phyloP scores from a whole-genome alignment of 768 basidiomycete species.

The Russula lepida region DNA sequence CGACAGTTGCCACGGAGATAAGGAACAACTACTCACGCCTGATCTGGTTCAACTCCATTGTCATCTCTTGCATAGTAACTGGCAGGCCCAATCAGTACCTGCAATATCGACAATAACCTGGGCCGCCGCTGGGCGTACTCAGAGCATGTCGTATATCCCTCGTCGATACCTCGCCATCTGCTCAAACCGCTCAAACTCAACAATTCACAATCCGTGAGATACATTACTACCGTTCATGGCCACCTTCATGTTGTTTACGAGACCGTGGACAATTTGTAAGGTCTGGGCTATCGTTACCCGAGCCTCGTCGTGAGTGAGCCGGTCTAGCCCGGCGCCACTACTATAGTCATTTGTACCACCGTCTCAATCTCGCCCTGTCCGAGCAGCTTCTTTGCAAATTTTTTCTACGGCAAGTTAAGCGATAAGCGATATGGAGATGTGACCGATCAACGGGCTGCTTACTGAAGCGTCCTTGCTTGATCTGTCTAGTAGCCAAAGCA shows the following conservation, averaged over 20 bases:
- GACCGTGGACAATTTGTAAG: background rate
- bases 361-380: background rate
- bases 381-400: background rate
- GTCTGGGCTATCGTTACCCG: background rate
- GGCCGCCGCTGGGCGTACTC: background rate
- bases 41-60: background rate
- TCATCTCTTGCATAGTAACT: background rate
- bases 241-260: background rate
- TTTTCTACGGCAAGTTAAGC: background rate
- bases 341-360: background rate
- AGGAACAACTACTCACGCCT: background rate
- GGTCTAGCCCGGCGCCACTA: too few species aligned
- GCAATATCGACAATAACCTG: background rate
- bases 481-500: background rate
- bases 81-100: background rate
- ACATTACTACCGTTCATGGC: background rate
- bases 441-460: background rate
- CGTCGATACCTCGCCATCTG: background rate
- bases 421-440: background rate
- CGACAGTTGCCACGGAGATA: background rate
- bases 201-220: background rate
- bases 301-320: background rate
- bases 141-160: background rate
- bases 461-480: background rate
- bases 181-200: background rate